phyloP scores from a whole-genome alignment of 169 alveolate genomes.

The Eimeria maxima region DNA sequence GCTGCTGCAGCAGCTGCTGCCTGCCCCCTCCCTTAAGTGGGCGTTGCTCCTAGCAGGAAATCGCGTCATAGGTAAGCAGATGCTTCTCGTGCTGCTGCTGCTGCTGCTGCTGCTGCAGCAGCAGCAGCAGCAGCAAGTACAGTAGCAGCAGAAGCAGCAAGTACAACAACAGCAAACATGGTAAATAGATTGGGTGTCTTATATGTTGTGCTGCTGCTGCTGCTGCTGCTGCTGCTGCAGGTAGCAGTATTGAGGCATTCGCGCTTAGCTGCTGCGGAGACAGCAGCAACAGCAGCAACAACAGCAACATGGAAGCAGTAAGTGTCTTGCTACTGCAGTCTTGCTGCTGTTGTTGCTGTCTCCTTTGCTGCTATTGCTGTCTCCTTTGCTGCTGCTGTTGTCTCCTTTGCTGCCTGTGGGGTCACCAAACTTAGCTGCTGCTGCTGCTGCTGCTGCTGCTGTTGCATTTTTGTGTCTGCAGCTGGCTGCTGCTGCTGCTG shows the following conservation, averaged over 20 bases:
- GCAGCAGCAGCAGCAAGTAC: background rate
- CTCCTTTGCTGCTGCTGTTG: background rate
- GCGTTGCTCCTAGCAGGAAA: slow-evolving; percentile 12
- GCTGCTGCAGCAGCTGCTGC: slow-evolving; percentile 79
- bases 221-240: slow-evolving; percentile 69
- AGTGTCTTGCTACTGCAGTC: background rate
- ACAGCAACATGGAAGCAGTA: slow-evolving; percentile 61
- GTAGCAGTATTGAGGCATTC: slow-evolving; percentile 71
- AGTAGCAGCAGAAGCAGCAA: slow-evolving; percentile 9
- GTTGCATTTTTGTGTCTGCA: background rate
- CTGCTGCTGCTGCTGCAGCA: background rate
- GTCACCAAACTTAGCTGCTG: background rate
- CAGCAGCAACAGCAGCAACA: slow-evolving; percentile 33
- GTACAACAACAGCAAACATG: background rate
- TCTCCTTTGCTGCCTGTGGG: background rate
- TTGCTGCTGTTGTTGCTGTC: background rate
- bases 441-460: background rate
- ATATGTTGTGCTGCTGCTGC: background rate
- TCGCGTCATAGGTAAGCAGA: slow-evolving; percentile 36
- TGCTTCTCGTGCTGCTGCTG: slow-evolving; percentile 41
- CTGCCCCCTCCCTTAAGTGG: slow-evolving; percentile 16
- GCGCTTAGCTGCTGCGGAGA: slow-evolving; percentile 54
- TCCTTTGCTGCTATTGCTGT: background rate
- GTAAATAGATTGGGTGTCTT: background rate
- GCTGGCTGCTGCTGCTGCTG: slow-evolving; percentile 77